Base-by-base conservation (phyloP, 805 yeast species). In the Cyberlindnera saturnus region DNA sequence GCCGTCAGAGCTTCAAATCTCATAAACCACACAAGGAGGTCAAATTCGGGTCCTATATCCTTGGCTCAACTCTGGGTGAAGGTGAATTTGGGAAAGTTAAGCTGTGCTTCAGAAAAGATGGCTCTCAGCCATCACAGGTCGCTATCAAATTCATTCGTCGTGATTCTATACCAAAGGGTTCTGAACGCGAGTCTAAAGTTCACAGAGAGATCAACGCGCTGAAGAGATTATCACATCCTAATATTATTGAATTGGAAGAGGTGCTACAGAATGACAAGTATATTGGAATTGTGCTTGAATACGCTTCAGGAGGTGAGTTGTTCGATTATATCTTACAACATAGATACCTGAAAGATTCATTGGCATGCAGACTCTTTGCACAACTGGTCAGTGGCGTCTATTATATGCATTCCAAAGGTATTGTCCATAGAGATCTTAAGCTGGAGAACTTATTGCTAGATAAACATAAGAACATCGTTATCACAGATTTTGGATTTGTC, bases 81-180 rank as follows among this genome's bases (percentile, higher is more conserved):
- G 99, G 99, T 39, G 99, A 93, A 61, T 93, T 93, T 64, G 99
- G 99, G 46, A 91, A 93, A 64, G 99, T 93, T 45, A 93, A 91
- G 62, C 71, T 93, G 18, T 98, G 97, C 13, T 91, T 97, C 97
- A 74, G 95, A 47, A 86, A 86, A 61, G 90, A 81, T 55, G 89
- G 88, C 16, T 67, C 78, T 58, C 77, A 79, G 46, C 61, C 62
- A 3, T 53, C 83, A 32, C 95, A 89, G 65, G 96, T 88, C 10
- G 99, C 99, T 38, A 89, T 93, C 56, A 93, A 93, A 60, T 77
- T 93, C 48, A 88, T 93, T 45, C 80, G 90, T 56, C 75, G 96
- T 55, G 96, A 89, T 46, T 79, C 88, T 11, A 82, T 93, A n/a
- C 83, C 89, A 41, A 82, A 85, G 50, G 89, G 88, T 45, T 78